Evolutionary conservation across 768 basidiomycete species (phyloP).

Genomic region (Strobilomyces echinocephalus): DNA sequence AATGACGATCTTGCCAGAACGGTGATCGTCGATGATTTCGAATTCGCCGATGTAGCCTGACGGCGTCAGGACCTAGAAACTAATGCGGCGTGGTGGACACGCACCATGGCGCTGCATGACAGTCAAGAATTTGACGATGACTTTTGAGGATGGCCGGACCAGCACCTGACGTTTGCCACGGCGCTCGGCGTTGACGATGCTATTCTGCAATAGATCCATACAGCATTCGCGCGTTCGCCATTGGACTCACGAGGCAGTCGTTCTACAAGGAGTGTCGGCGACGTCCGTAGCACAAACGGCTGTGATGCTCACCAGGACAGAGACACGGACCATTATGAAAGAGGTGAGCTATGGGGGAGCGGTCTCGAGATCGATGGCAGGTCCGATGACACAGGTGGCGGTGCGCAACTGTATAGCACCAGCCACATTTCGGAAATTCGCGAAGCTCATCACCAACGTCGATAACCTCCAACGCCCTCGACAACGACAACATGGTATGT

Average conservation of each 20-base stretch:
- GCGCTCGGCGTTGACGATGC: slow-evolving; percentile 99
- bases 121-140: slow-evolving; percentile 93
- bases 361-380: slow-evolving; percentile 1
- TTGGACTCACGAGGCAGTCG: slow-evolving; percentile 50
- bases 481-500: slow-evolving; percentile 46
- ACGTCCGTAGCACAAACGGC: background rate
- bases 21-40: slow-evolving; percentile 98
- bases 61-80: background rate
- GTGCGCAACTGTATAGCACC: slow-evolving; percentile 25
- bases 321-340: slow-evolving; percentile 75
- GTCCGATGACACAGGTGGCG: slow-evolving; percentile 14
- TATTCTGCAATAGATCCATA: slow-evolving; percentile 54
- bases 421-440: slow-evolving; percentile 23
- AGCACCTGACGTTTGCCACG: slow-evolving; percentile 99
- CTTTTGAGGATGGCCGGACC: slow-evolving; percentile 95
- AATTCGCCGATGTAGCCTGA: slow-evolving; percentile 97
- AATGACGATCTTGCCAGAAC: slow-evolving; percentile 95
- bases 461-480: slow-evolving; percentile 19
- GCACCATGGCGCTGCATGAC: slow-evolving; percentile 99
- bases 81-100: slow-evolving; percentile 21
- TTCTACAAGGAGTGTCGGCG: slow-evolving; percentile 32
- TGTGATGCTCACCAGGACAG: slow-evolving; percentile 56
- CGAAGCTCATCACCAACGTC: background rate
- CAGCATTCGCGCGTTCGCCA: background rate
- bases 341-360: too few species aligned